phyloP scores from a whole-genome alignment of 2,329 filamentous ascomycete genomes.

The Cercospora nicotianae region DNA sequence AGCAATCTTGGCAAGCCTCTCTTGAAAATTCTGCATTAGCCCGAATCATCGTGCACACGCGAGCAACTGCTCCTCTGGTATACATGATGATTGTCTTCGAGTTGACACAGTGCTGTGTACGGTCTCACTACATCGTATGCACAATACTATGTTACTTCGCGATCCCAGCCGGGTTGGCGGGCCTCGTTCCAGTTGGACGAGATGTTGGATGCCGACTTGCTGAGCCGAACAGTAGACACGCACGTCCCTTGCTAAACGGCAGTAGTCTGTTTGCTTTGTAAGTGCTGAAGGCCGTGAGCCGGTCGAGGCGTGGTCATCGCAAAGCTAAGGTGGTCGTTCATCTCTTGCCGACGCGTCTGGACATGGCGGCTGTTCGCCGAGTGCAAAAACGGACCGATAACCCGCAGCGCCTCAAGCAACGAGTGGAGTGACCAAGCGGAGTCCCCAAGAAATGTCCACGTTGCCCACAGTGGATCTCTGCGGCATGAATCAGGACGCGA shows the following conservation, averaged over 20 bases:
- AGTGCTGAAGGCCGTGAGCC: neutral
- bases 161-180: neutral
- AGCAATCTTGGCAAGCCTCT: conserved; percentile 4
- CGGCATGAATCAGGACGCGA: neutral
- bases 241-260: neutral
- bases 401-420: conserved; percentile 4
- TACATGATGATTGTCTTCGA: neutral
- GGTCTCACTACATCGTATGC: neutral
- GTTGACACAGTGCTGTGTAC: neutral
- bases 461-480: conserved; percentile 4
- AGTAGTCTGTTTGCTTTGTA: conserved; percentile 4
- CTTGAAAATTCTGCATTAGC: conserved; percentile 3
- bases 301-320: neutral
- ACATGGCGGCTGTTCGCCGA: neutral
- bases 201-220: neutral
- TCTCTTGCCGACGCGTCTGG: conserved; percentile 9
- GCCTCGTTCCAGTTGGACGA: neutral
- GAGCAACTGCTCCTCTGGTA: neutral
- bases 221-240: neutral
- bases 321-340: conserved; percentile 1
- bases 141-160: neutral
- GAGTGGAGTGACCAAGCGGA: conserved; percentile 9
- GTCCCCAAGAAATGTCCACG: conserved; percentile 3
- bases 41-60: neutral
- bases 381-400: conserved; percentile 12